Evolutionary conservation across 768 basidiomycete species (phyloP), one percentile per base, ranked within the genome.

Genomic region (Pulveroboletus ravenelii): DNA sequence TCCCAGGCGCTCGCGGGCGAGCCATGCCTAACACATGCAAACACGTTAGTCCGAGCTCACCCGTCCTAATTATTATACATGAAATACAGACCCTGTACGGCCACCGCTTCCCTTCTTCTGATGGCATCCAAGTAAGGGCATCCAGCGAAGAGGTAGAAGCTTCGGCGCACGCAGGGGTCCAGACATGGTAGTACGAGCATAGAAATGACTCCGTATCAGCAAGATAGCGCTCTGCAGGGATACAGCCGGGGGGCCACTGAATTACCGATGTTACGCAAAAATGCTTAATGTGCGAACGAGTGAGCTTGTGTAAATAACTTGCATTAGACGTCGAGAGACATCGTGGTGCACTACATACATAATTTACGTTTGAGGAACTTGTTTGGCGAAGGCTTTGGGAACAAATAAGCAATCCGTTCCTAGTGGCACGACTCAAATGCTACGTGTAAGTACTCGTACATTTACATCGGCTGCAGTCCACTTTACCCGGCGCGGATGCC

Each of bases 1-100:
- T 2, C 78, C 79, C 6, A n/a, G n/a, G n/a, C 86, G 82, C 82
- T 38, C 73, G 72, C 20, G 76, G 73, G 41, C 87, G 80, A 25
- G 85, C 78, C 71, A 79, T 76, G 63, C 77, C 75, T 23, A 89
- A 66, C 2, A 87, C 85, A 61, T 89, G 88, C 23, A 82, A 53
- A 6, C 88, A 86, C 6, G 81, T 76, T 4, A 76, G 76, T 18
- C 75, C 79, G 6, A 89, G 74, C 1, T 82, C 80, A 29, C 72
- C 80, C 0, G 85, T 78, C 17, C 87, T 85, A 35, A 86, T 77
- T 47, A 89, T 69, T 37, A 79, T 78, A 63, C 88, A 89, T n/a
- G n/a, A 75, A n/a, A 86, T 59, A 52, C 87, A 89, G 39, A 87
- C 84, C 41, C 74, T 65, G 55, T 69, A 58, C 12, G 54, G 50